Evolutionary conservation across 2,329 filamentous ascomycete genomes (phyloP).

Genomic region (Verticillium longisporum): DNA sequence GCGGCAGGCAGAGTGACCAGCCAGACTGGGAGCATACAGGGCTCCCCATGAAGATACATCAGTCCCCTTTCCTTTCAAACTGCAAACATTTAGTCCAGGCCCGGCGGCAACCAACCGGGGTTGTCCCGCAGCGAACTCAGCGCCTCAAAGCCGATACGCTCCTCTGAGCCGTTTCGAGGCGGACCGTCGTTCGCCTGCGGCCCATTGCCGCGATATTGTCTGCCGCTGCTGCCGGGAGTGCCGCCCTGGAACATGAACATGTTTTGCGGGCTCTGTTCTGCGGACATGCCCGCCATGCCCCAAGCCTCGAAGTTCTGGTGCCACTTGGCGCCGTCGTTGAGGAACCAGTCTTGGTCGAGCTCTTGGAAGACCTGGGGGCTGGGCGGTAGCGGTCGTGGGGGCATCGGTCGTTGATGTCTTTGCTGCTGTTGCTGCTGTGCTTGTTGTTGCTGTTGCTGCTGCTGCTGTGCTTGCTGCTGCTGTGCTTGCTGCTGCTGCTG

Average conservation of each 20-base stretch:
- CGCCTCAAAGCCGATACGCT: background rate
- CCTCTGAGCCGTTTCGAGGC: background rate
- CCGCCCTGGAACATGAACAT: conserved; percentile 10
- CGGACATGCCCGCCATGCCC: conserved; percentile 26
- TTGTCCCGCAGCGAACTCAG: conserved; percentile 1
- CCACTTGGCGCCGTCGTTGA: conserved; percentile 51
- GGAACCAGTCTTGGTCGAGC: conserved; percentile 50
- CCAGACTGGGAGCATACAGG: no score
- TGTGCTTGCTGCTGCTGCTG: background rate
- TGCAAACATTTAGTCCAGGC: background rate
- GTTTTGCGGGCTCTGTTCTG: conserved; percentile 5
- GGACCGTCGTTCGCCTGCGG: background rate
- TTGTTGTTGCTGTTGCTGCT: conserved; percentile 3
- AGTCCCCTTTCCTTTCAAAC: no score
- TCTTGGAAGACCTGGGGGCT: conserved; percentile 23
- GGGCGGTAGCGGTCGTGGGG: conserved; percentile 7
- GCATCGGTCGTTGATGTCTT: background rate
- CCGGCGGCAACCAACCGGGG: background rate
- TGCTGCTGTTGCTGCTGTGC: background rate
- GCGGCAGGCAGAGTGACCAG: no score
- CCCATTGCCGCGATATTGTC: background rate
- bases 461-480: background rate
- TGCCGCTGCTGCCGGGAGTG: background rate
- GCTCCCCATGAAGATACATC: background rate
- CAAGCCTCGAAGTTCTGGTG: conserved; percentile 51